Conservation (phyloP, 1,139 yeast species). For the Geotrichum phurueaensis region DNA sequence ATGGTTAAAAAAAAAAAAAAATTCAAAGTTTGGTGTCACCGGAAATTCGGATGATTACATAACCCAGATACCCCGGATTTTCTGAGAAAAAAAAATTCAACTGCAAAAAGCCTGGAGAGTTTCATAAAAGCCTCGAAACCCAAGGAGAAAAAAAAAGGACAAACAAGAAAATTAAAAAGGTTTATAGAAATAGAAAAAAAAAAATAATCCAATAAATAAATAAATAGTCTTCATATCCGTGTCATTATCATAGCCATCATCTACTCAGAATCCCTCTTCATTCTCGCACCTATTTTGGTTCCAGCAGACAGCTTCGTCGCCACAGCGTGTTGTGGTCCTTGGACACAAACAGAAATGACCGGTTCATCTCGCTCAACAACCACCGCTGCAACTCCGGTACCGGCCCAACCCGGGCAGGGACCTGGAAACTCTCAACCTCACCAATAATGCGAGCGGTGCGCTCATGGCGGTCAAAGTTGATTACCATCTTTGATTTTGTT, state of each 20-base stretch:
- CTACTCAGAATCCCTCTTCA: background rate
- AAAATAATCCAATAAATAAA: background rate
- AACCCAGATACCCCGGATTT: background rate
- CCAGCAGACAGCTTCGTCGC: slow-evolving; percentile 37
- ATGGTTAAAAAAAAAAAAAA: background rate
- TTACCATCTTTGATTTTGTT: slow-evolving; percentile 40
- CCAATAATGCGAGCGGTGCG: slow-evolving; percentile 69
- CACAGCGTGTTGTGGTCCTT: slow-evolving; percentile 35
- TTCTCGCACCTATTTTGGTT: slow-evolving; percentile 26
- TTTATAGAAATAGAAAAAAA: background rate
- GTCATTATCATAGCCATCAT: background rate
- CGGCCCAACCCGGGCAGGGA: slow-evolving; percentile 40
- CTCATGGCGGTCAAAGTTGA: slow-evolving; percentile 78
- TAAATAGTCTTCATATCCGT: background rate
- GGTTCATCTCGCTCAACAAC: slow-evolving; percentile 35
- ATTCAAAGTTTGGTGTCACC: background rate
- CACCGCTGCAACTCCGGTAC: slow-evolving; percentile 32
- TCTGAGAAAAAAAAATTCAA: background rate
- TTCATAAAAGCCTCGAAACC: background rate
- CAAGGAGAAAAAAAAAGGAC: background rate
- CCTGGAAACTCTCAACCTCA: slow-evolving; percentile 74
- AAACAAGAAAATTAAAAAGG: background rate
- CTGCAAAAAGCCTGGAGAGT: background rate
- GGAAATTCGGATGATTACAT: slow-evolving; percentile 3
- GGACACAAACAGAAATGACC: slow-evolving; percentile 29